Evolutionary conservation across 129 eudicot species (phyloP), one percentile per base, ranked within the genome.

Genomic region (Scalesia atractyloides): DNA sequence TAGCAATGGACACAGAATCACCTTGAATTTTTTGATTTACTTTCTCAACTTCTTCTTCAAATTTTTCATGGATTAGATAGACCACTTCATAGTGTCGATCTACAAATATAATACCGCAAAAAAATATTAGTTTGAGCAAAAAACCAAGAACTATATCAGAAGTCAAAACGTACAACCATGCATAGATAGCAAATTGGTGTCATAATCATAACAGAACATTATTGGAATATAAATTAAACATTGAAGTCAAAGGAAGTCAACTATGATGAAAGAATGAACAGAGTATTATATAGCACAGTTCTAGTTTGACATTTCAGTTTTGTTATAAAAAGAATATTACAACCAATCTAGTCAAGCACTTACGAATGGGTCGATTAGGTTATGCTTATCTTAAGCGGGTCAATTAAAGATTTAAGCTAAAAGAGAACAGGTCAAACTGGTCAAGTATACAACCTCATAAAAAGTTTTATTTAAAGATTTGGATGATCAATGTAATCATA

Each of bases 61-160:
- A 80, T 69, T 86, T 82, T 82, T 94, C 96, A 76, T 94, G 99
- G 60, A 94, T 90, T 43, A 94, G 57, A 80, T 90, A 94, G 18
- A 94, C 97, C 68, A 94, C 99, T 78, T 94, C 99, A 48, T 94
- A 94, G 83, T 94, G 99, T 59, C 99, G 87, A 84, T 84, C 99
- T 94, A 86, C 58, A 50, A 46, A 60, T 53, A 69, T 49, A 69
- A 33, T 57, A 80, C 17, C 14, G 33, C 20, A 64, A 56, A 66
- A 70, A 44, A 70, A 19, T 13, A 59, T 60, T 58, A 34, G 51
- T 36, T 39, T 56, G 51, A 70, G 26, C 49, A 70, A 56, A 39
- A 24, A 48, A 19, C 17, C 14, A 0, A 9, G n/a, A 70, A 70
- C 20, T 6, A 19, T 54, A 54, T 15, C 39, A 53, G 22, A 9